Evolutionary conservation across 495 filamentous ascomycete genomes (phyloP).

Genomic region (Neurospora sp.): DNA sequence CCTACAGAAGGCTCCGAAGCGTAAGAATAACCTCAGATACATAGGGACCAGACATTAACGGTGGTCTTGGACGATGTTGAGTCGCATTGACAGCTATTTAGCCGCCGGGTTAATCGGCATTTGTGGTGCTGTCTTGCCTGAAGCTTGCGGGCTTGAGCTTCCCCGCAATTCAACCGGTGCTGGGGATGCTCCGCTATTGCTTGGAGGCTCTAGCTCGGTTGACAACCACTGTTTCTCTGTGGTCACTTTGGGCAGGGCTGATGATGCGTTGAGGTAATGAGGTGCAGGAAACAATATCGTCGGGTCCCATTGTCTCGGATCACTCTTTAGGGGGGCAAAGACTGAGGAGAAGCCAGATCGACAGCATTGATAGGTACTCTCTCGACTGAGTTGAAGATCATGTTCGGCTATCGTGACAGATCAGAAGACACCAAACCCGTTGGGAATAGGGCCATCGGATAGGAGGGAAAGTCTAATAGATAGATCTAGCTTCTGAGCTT

Average conservation of each 20-base stretch:
- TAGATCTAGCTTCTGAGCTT: background rate
- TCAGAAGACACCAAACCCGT: background rate
- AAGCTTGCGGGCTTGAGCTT: background rate
- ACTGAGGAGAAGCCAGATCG: background rate
- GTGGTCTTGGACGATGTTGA: background rate
- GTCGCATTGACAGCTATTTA: conserved; percentile 8
- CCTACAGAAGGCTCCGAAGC: too few relatives aligned
- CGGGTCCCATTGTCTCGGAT: background rate
- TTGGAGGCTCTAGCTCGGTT: conserved; percentile 1
- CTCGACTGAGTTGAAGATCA: background rate
- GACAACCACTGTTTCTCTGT: background rate
- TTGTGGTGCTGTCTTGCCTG: conserved; percentile 2
- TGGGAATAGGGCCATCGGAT: background rate
- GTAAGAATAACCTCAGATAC: too few relatives aligned
- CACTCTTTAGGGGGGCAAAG: background rate
- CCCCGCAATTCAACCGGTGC: conserved; percentile 1
- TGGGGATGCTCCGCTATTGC: background rate
- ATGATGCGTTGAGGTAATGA: background rate
- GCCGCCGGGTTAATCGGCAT: conserved; percentile 16
- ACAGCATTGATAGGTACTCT: background rate
- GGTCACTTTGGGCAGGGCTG: background rate
- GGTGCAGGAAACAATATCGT: background rate
- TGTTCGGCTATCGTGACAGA: background rate
- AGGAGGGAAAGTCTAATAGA: background rate
- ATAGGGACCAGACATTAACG: too few relatives aligned